Evolutionary conservation across 768 basidiomycete genomes (phyloP), one percentile per base, ranked within the genome.

Genomic region (Pleurotus pulmonarius): DNA sequence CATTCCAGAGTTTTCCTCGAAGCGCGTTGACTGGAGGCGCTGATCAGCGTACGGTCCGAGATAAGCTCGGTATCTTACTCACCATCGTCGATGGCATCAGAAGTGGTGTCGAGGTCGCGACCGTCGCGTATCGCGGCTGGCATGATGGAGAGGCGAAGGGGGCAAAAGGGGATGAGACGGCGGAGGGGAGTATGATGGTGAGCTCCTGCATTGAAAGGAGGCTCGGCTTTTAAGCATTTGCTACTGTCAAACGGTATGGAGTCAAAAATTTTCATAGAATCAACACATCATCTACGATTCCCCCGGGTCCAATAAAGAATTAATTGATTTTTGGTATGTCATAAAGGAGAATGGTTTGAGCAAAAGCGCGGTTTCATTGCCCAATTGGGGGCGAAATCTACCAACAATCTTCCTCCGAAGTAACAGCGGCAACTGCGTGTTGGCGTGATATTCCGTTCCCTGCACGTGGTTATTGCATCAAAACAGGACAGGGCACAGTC

Each of bases 1-100:
- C 80, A 61, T 86, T 73, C 86, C 85, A 84, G 44, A 75, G 59
- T 49, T 77, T 78, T 25, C 82, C 83, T 66, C 85, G 88, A 41
- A 88, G 72, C 37, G 83, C 77, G 64, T 91, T 91, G 37, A 91
- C 89, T 90, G 61, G 29, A 3, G 24, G 4, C 22, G 49, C 44
- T 26, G 55, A 22, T 46, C 18, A 39, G 40, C 55, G 8, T 55
- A 45, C 3, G 41, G 16, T 22, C 39, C 5, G 16, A 47, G 11
- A 43, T 34, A 46, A 9, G 54, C 1, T 3, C 4, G 24, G 2
- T 5, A 34, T n/a, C 15, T 13, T 37, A 48, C 65, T 1, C 46
- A 79, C 80, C 79, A 49, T 77, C 69, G 65, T 81, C 80, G 24
- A 81, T 73, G 46, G 76, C 76, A 59, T 81, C 80, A 4, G 77